Evolutionary conservation across 2,329 filamentous ascomycete genomes (phyloP).

Genomic region (Fusarium nodosum): DNA sequence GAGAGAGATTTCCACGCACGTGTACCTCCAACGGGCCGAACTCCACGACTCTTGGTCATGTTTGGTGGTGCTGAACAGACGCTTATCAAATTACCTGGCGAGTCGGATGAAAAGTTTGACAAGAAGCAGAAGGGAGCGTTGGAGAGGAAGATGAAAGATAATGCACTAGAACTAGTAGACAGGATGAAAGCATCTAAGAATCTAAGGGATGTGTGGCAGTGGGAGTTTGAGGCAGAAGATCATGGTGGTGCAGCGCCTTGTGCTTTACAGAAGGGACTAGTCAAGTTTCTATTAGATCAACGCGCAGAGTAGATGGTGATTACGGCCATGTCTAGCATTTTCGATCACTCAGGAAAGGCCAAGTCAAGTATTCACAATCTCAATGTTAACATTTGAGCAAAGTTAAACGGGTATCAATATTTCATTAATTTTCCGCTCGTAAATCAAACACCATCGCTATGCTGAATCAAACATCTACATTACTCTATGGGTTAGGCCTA

Average conservation of each 20-base stretch:
- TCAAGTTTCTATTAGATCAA: slow-evolving; percentile 41
- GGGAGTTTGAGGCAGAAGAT: slow-evolving; percentile 50
- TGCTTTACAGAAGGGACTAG: slow-evolving; percentile 41
- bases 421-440: not conserved
- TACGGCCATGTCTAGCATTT: not conserved
- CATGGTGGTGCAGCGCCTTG: slow-evolving; percentile 44
- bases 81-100: slow-evolving; percentile 46
- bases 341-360: not conserved
- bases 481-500: not conserved
- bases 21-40: slow-evolving; percentile 8
- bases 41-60: slow-evolving; percentile 53
- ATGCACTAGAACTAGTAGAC: slow-evolving; percentile 42
- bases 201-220: slow-evolving; percentile 40
- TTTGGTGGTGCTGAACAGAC: slow-evolving; percentile 53
- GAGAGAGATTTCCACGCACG: slow-evolving; percentile 45
- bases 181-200: slow-evolving; percentile 39
- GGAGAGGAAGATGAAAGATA: slow-evolving; percentile 43
- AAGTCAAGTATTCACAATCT: not conserved
- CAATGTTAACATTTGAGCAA: not conserved
- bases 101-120: slow-evolving; percentile 51
- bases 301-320: not conserved
- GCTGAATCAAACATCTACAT: not conserved
- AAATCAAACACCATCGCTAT: not conserved
- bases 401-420: not conserved
- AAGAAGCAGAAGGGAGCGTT: slow-evolving; percentile 38